Conservation (phyloP, 192 early-diverging fungal genomes). For the Mortierella hygrophila region DNA sequence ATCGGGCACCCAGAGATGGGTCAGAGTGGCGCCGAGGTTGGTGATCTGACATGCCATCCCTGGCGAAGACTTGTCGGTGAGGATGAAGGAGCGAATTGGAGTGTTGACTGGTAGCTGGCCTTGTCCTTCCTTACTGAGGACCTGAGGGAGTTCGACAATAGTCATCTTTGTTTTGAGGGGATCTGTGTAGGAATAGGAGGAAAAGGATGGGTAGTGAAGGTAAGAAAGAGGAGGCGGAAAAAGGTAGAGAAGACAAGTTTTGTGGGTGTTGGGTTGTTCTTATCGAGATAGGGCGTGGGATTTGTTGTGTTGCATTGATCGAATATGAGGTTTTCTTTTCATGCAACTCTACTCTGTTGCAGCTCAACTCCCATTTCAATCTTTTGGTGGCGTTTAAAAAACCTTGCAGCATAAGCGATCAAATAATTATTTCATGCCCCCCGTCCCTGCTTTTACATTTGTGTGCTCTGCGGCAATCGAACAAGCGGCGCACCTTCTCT, state of each 20-base stretch:
- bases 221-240: not conserved
- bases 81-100: slow-evolving; percentile 39
- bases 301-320: not conserved
- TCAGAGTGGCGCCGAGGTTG: slow-evolving; percentile 78
- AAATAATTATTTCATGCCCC: too few relatives aligned
- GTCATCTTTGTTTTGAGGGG: slow-evolving; percentile 8
- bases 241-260: not conserved
- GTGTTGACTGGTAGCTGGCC: slow-evolving; percentile 29
- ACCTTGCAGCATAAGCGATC: not conserved
- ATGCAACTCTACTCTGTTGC: not conserved
- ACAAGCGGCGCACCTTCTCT: too few relatives aligned
- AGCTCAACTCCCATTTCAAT: not conserved
- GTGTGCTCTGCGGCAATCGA: too few relatives aligned
- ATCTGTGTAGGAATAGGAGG: too few relatives aligned
- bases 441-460: not conserved
- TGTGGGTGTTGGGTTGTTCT: not conserved
- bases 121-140: slow-evolving; percentile 34
- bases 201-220: not conserved
- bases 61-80: slow-evolving; percentile 38
- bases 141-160: slow-evolving; percentile 20
- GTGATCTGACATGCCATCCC: slow-evolving; percentile 60
- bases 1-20: slow-evolving; percentile 73
- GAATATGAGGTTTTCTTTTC: not conserved
- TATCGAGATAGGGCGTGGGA: slow-evolving; percentile 5
- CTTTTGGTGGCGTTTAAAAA: not conserved